Conservation (phyloP, 768 basidiomycete genomes). For the Phanerodontia chrysosporium region DNA sequence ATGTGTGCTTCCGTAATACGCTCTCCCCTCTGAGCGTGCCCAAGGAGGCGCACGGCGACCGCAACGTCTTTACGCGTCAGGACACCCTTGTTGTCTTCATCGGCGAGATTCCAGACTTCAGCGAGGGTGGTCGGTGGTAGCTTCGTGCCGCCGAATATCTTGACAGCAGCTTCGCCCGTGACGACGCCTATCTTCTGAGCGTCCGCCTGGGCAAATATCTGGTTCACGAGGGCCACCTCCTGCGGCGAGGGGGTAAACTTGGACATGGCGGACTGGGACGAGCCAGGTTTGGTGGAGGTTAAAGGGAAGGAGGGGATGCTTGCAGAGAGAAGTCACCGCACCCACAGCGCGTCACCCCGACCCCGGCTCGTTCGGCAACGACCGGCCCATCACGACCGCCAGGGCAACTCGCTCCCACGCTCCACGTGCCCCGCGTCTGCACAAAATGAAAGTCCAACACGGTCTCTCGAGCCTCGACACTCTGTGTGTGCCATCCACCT, state of each 20-base stretch:
- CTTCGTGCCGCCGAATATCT: constrained; percentile 79
- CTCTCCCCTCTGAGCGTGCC: constrained; percentile 87
- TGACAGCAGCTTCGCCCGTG: constrained; percentile 88
- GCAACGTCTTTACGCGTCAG: constrained; percentile 86
- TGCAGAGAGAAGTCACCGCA: background rate
- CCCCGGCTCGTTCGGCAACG: background rate
- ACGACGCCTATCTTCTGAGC: constrained; percentile 77
- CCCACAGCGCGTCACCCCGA: constrained; percentile 5
- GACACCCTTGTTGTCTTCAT: constrained; percentile 91
- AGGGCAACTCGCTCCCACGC: background rate
- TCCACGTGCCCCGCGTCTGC: constrained; percentile 23
- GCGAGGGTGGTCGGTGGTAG: constrained; percentile 75
- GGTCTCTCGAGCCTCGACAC: background rate
- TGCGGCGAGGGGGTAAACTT: constrained; percentile 42
- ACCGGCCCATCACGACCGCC: background rate
- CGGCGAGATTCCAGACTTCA: constrained; percentile 91
- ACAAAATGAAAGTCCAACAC: constrained; percentile 17
- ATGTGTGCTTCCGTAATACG: constrained; percentile 57
- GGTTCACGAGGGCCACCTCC: constrained; percentile 59
- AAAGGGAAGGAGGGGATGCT: background rate
- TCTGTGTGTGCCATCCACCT: no score
- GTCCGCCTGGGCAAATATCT: constrained; percentile 73
- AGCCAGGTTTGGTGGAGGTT: constrained; percentile 13
- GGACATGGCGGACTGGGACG: constrained; percentile 32
- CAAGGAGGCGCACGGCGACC: constrained; percentile 85